Conservation (phyloP, 2,329 filamentous ascomycete genomes). For the Pseudopyrenochaeta lycopersici region DNA sequence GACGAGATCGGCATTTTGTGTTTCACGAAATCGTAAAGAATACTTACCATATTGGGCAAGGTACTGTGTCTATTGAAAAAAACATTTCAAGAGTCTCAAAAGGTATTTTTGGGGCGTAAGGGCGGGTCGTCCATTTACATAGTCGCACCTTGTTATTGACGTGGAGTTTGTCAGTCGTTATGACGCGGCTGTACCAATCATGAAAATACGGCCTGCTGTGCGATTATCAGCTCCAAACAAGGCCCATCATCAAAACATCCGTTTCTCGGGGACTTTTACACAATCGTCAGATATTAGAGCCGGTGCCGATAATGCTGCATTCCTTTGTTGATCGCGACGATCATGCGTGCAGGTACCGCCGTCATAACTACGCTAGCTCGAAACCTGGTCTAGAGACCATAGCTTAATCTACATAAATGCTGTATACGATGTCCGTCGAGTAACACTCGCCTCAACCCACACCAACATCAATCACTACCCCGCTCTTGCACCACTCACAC, state of each 20-base stretch:
- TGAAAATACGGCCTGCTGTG: background rate
- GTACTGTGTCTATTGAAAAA: background rate
- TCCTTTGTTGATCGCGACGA: background rate
- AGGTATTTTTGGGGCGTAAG: background rate
- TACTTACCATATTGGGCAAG: background rate
- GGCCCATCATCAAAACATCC: background rate
- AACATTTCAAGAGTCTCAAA: background rate
- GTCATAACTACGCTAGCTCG: background rate
- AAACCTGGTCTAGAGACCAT: background rate
- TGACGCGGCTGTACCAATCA: background rate
- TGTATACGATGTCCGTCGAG: background rate
- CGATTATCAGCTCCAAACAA: background rate
- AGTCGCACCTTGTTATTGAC: too few species aligned
- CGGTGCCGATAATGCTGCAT: background rate
- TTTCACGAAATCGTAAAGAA: background rate
- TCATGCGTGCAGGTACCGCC: background rate
- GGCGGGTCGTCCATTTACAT: background rate
- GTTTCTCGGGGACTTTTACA: background rate
- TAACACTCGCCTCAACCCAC: background rate
- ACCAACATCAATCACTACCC: background rate
- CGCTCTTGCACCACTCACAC: constrained; percentile 1
- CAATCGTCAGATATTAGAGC: background rate
- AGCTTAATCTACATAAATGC: background rate
- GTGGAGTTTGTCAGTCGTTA: background rate
- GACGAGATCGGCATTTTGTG: constrained; percentile 9